Evolutionary conservation across 208 protist species (phyloP), one percentile per base, ranked within the genome.

Genomic region (Leishmania martiniquensis): DNA sequence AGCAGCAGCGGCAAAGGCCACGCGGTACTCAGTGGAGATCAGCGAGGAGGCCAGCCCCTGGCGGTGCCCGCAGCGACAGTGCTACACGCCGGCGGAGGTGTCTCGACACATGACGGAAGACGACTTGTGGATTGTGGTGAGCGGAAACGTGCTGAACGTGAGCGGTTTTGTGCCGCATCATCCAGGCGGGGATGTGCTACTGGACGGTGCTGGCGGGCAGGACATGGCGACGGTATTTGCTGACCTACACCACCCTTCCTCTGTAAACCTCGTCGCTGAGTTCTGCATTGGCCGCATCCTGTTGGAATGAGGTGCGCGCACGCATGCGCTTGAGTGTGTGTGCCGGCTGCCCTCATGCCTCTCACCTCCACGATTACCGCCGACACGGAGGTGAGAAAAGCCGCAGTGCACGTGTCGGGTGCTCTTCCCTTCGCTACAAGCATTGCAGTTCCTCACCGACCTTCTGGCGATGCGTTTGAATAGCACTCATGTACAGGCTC

Each of bases 41-140:
- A 92, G 90, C 72, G 49, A 47, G 6, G 22, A 25, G 0, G 83
- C 85, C 2, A 85, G 82, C 29, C 76, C 75, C 51, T 92, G 93
- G 39, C 72, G 52, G 2, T 96, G 90, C 68, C 92, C 92, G 9
- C 80, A 85, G 65, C 34, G 29, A 65, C 81, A 66, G 37, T 75
- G 81, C 29, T 92, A 85, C 83, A 89, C 87, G 2, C n/a, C 51
- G 22, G 81, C 87, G 22, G 91, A 95, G 42, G 69, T 97, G 47
- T 84, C 85, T 7, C 52, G 12, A 52, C 93, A 96, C 72, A 54
- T 32, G 9, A 87, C 76, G 0, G 67, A 45, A 0, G 71, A 85
- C 25, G 90, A 95, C 69, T 72, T 95, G 54, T 97, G 89, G 89
- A 71, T 97, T 29, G 86, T 94, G 15, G 83, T 97, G 15, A 83